phyloP scores from a whole-genome alignment of 192 early-diverging fungal species.

The Tieghemiomyces parasiticus region DNA sequence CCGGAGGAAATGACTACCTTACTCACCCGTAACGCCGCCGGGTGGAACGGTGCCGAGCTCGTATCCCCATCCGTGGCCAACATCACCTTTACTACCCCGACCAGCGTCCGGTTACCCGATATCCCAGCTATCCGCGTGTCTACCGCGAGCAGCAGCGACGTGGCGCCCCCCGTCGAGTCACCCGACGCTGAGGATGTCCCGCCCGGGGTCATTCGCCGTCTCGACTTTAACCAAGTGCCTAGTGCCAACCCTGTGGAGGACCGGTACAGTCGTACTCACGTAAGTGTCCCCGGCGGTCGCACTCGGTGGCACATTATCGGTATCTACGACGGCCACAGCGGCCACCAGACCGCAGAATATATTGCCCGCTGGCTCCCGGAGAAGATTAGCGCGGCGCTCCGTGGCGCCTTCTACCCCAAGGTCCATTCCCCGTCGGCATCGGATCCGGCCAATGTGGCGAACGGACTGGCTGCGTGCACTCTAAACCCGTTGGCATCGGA shows the following conservation, averaged over 20 bases:
- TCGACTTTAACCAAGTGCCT: conserved; percentile 7
- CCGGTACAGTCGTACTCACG: conserved; percentile 6
- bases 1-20: background rate
- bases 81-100: background rate
- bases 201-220: background rate
- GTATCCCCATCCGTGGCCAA: background rate
- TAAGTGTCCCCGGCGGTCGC: background rate
- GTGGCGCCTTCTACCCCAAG: background rate
- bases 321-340: conserved; percentile 7
- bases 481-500: background rate
- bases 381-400: background rate
- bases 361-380: background rate
- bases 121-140: background rate
- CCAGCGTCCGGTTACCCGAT: background rate
- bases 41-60: background rate
- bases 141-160: background rate
- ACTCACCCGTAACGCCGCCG: conserved; percentile 2
- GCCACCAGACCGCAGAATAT: conserved; percentile 5
- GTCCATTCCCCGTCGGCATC: background rate
- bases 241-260: conserved; percentile 6
- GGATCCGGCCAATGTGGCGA: background rate
- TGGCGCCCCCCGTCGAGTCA: background rate
- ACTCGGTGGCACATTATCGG: conserved; percentile 2
- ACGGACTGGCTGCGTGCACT: background rate
- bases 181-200: background rate